Evolutionary conservation across 768 basidiomycete genomes (phyloP).

Genomic region (Fomitopsis pulvina): DNA sequence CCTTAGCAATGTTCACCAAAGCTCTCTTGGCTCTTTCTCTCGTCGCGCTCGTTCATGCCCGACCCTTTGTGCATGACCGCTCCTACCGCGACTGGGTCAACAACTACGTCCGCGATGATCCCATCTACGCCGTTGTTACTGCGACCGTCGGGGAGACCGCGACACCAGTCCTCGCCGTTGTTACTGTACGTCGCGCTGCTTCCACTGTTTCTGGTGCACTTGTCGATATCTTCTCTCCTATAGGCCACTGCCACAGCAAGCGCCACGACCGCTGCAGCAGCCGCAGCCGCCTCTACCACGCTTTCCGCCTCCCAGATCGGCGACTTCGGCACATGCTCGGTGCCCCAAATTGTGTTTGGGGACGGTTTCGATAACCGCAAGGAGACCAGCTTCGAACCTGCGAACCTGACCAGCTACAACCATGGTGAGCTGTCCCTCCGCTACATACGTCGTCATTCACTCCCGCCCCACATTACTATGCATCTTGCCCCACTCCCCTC

Average conservation of each 20-base stretch:
- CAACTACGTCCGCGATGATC: not conserved
- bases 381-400: slow-evolving; percentile 50
- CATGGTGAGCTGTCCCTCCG: slow-evolving; percentile 17
- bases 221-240: no score
- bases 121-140: not conserved
- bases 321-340: slow-evolving; percentile 49
- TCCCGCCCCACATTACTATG: not conserved
- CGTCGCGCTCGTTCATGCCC: not conserved
- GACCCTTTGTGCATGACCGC: not conserved
- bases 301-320: slow-evolving; percentile 24
- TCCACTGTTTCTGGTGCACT: no score
- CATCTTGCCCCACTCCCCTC: no score
- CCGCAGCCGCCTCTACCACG: slow-evolving; percentile 4
- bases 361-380: slow-evolving; percentile 46
- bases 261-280: not conserved
- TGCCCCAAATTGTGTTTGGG: slow-evolving; percentile 52
- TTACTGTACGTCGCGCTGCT: no score
- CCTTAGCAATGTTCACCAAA: not conserved
- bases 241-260: slow-evolving; percentile 10
- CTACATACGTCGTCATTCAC: slow-evolving; percentile 1
- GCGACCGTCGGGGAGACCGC: not conserved
- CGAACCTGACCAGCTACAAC: slow-evolving; percentile 25
- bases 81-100: not conserved
- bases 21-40: not conserved
- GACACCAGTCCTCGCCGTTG: not conserved